phyloP scores from a whole-genome alignment of 805 yeast species.

The Kodamaea hsintzibuensis region DNA sequence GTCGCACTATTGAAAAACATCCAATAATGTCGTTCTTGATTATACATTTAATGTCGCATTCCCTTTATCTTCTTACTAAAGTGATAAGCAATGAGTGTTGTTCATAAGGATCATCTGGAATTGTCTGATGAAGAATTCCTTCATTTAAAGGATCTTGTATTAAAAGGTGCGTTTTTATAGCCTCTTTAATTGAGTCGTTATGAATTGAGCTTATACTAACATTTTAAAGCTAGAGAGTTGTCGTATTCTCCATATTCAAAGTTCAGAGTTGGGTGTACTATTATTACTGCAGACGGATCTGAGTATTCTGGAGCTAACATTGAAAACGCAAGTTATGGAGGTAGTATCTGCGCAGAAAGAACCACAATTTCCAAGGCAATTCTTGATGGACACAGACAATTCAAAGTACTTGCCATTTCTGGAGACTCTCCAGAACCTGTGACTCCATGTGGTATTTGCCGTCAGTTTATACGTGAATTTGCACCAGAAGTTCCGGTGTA shows the following conservation, averaged over 20 bases:
- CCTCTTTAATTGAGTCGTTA: too few relatives aligned
- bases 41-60: background rate
- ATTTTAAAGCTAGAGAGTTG: slow-evolving; percentile 41
- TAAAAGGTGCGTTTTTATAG: slow-evolving; percentile 23
- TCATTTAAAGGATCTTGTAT: slow-evolving; percentile 25
- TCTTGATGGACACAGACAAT: slow-evolving; percentile 41
- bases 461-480: slow-evolving; percentile 89
- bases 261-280: slow-evolving; percentile 80
- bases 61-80: background rate
- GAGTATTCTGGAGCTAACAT: slow-evolving; percentile 77
- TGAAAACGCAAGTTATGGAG: slow-evolving; percentile 89
- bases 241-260: slow-evolving; percentile 75
- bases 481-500: slow-evolving; percentile 57
- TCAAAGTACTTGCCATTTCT: slow-evolving; percentile 66
- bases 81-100: background rate
- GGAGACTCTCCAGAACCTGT: slow-evolving; percentile 60
- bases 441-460: slow-evolving; percentile 92
- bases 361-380: slow-evolving; percentile 36
- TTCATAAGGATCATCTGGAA: slow-evolving; percentile 16
- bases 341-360: slow-evolving; percentile 44
- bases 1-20: background rate
- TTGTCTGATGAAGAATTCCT: slow-evolving; percentile 23
- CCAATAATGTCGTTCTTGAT: background rate
- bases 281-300: slow-evolving; percentile 53
- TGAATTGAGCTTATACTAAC: background rate